Percentiles rank a stretch among this genome's conserved stretches.
Evolutionary conservation across 1,139 yeast species (phyloP).

Genomic region (Zygosaccharomyces pseudobailii): DNA sequence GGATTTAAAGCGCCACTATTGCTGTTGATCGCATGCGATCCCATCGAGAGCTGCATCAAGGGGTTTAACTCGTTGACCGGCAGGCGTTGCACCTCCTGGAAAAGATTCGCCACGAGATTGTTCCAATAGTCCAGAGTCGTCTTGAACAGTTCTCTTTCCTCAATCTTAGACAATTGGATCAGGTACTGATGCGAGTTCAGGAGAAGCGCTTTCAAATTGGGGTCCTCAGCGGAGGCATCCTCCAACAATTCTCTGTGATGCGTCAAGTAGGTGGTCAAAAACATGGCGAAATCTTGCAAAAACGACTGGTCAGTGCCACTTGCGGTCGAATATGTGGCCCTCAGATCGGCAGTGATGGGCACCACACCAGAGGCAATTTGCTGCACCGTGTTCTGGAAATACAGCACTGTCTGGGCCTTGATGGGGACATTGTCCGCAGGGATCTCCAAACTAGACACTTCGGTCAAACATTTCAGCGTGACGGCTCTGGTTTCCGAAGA

Average conservation of each 20-base stretch:
- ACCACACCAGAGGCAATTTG: conserved; percentile 60
- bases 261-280: conserved; percentile 75
- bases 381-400: conserved; percentile 72
- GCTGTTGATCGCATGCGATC: conserved; percentile 45
- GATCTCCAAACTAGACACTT: conserved; percentile 66
- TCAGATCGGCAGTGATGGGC: conserved; percentile 72
- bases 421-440: conserved; percentile 52
- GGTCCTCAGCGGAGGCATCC: conserved; percentile 38
- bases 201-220: conserved; percentile 53
- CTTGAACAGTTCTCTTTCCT: conserved; percentile 92
- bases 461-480: conserved; percentile 88
- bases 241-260: conserved; percentile 77
- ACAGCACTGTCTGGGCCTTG: conserved; percentile 50
- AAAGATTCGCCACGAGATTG: conserved; percentile 71
- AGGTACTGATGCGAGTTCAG: conserved; percentile 74
- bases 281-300: conserved; percentile 92
- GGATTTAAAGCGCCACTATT: conserved; percentile 87
- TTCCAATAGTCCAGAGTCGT: conserved; percentile 95
- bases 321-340: conserved; percentile 68
- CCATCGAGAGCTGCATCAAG: conserved; percentile 61
- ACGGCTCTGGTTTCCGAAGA: conserved; percentile 80
- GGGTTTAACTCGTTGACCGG: conserved; percentile 72
- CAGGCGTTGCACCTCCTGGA: conserved; percentile 76
- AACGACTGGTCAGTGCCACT: conserved; percentile 85
- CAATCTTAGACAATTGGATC: conserved; percentile 81